phyloP scores from a whole-genome alignment of 2,329 filamentous ascomycete species.

The Bipolaris sorokiniana region DNA sequence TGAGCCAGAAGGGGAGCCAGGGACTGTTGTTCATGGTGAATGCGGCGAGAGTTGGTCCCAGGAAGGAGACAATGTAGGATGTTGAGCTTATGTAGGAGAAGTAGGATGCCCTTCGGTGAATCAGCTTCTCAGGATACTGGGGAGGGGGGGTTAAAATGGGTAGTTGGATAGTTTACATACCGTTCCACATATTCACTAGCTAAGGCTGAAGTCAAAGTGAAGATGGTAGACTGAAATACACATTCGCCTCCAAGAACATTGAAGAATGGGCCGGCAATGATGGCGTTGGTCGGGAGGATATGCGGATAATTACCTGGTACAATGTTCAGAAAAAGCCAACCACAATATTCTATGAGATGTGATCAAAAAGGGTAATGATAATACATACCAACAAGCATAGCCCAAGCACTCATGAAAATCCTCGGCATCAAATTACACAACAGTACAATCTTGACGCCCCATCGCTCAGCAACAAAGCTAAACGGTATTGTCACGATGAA shows the following conservation, averaged over 20 bases:
- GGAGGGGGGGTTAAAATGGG: no score
- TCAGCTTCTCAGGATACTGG: background rate
- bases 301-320: constrained; percentile 32
- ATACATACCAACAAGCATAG: constrained; percentile 39
- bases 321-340: background rate
- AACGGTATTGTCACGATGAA: constrained; percentile 46
- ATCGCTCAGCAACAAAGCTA: constrained; percentile 42
- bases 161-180: constrained; percentile 15
- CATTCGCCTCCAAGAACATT: constrained; percentile 46
- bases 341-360: no score
- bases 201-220: constrained; percentile 42
- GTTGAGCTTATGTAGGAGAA: constrained; percentile 47
- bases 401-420: constrained; percentile 40
- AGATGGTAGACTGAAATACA: constrained; percentile 45
- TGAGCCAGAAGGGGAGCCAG: constrained; percentile 48
- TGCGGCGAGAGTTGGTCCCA: constrained; percentile 45
- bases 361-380: background rate
- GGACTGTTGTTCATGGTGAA: constrained; percentile 44
- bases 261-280: constrained; percentile 41
- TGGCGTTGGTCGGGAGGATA: constrained; percentile 38
- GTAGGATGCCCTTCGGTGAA: constrained; percentile 36
- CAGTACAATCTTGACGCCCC: constrained; percentile 37
- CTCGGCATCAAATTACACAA: constrained; percentile 44
- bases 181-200: constrained; percentile 41
- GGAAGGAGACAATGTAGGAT: constrained; percentile 44